Base-by-base conservation (phyloP, 2,329 filamentous ascomycete genomes). In the Colletotrichum tabaci region DNA sequence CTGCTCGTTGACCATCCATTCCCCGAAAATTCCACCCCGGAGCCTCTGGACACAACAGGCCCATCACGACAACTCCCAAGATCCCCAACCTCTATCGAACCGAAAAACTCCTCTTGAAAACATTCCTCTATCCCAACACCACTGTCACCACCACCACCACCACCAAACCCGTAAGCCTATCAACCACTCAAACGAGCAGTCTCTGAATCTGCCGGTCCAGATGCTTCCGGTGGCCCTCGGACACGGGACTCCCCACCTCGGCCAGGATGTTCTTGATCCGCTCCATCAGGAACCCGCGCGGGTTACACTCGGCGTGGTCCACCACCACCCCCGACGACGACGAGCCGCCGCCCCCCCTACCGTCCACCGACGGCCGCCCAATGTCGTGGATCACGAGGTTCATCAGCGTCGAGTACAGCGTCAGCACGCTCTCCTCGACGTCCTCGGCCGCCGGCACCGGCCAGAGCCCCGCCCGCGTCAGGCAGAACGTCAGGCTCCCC, bases 401-500 rank as follows among this genome's bases (percentile, higher is more conserved):
- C 46, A 73, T 77, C 63, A 76, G 66, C 16, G 76, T 76, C 12
- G 73, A 73, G 46, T 77, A 74, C 12, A 78, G 68, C 1, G 67
- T 63, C 26, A 76, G 35, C 10, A 77, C 73, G 73, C 77, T 80
- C 46, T 76, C 73, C 4, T 77, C 72, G 0, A 79, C 67, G 50
- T 68, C 66, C 5, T 77, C 76, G 0, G 69, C 57, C 1, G 78
- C 71, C 7, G 79, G 79, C 1, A 80, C 70, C 4, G 79, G 80
- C 79, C 79, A 82, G 3, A 81, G 76, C 8, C 77, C 76, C 4
- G 79, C 79, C 30, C 79, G 72, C 13, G 76, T 76, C 6, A 81
- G 77, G 57, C 80, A 80, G 60, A 80, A 81, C 1, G 77, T 79
- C 67, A 81, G 75, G 1, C 80, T 81, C 1, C 80, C 79, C 0